Evolutionary conservation across 306 rosid genomes (phyloP).

Genomic region (Lagenaria siceraria): DNA sequence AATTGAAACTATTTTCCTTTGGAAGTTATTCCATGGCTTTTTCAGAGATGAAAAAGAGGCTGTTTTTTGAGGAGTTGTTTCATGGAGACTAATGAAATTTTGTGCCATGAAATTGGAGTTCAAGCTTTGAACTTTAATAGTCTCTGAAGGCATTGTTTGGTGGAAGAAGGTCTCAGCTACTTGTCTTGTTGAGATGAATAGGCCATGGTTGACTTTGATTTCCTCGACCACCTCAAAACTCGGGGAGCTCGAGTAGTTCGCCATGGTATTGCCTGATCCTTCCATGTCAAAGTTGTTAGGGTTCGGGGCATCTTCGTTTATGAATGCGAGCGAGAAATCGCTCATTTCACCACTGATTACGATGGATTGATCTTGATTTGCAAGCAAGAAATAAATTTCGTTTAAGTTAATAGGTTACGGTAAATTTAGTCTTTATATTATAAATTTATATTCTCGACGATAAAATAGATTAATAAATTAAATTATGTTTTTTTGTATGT

Average conservation of each 20-base stretch:
- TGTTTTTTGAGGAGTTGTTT: conserved; percentile 8
- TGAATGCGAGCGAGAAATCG: conserved; percentile 53
- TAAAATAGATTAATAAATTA: not conserved
- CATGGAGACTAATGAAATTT: conserved; percentile 9
- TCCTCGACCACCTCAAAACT: conserved; percentile 73
- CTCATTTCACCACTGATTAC: conserved; percentile 14
- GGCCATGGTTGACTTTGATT: conserved; percentile 53
- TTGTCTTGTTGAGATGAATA: conserved; percentile 59
- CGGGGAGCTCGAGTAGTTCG: conserved; percentile 42
- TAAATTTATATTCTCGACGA: not conserved
- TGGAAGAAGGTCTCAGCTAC: conserved; percentile 72
- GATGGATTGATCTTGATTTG: not conserved
- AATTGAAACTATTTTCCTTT: conserved; percentile 23
- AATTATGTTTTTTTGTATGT: not conserved
- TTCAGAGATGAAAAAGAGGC: conserved; percentile 11
- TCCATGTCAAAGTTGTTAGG: conserved; percentile 23
- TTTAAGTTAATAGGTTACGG: not conserved
- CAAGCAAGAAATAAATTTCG: not conserved
- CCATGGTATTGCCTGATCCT: not conserved
- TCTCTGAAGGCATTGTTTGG: conserved; percentile 71
- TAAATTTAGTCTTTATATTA: not conserved
- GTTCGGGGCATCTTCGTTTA: conserved; percentile 31
- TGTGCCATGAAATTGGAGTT: conserved; percentile 25
- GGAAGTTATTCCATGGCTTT: conserved; percentile 28
- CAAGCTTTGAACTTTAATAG: conserved; percentile 48